These are phyloP conservation scores for Schizochytrium sp. DNA, from an alignment of 108 stramenopile genomes.

Conservation along the genomic window DNA sequence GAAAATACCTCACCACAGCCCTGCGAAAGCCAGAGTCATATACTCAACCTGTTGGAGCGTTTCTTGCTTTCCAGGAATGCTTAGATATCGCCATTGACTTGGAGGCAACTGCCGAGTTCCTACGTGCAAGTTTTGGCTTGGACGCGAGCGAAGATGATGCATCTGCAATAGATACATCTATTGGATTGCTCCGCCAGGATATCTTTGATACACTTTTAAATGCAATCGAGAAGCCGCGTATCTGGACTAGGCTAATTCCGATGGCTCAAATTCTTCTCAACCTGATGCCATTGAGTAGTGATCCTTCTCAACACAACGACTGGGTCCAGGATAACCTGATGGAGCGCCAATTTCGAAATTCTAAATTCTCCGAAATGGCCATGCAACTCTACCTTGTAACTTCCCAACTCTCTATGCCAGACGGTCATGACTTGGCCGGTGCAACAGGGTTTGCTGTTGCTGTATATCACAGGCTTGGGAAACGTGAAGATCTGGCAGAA, in stretches of 20 bases:
- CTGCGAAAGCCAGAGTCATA: not conserved
- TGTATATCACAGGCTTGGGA: not conserved
- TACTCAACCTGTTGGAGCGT: not conserved
- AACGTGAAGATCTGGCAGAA: slow-evolving; percentile 38
- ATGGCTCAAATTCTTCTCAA: not conserved
- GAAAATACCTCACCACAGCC: not conserved
- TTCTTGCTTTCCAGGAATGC: not conserved
- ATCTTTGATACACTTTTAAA: too few species aligned
- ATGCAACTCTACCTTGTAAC: not conserved
- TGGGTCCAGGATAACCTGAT: slow-evolving; percentile 2
- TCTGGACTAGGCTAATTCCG: not conserved
- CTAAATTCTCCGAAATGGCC: not conserved
- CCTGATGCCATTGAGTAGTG: not conserved
- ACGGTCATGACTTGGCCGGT: not conserved
- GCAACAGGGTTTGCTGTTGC: not conserved
- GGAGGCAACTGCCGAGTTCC: not conserved
- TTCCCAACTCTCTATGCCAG: not conserved
- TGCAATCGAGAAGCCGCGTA: not conserved
- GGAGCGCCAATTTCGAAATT: slow-evolving; percentile 14
- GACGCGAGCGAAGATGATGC: not conserved
- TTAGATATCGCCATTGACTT: not conserved
- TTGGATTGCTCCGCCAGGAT: not conserved
- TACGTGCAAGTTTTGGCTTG: not conserved
- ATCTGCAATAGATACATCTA: not conserved
- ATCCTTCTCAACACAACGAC: not conserved